Evolutionary conservation across 148 eudicot genomes (phyloP), one percentile per base, ranked within the genome.

Genomic region (Polygonum maritimum): DNA sequence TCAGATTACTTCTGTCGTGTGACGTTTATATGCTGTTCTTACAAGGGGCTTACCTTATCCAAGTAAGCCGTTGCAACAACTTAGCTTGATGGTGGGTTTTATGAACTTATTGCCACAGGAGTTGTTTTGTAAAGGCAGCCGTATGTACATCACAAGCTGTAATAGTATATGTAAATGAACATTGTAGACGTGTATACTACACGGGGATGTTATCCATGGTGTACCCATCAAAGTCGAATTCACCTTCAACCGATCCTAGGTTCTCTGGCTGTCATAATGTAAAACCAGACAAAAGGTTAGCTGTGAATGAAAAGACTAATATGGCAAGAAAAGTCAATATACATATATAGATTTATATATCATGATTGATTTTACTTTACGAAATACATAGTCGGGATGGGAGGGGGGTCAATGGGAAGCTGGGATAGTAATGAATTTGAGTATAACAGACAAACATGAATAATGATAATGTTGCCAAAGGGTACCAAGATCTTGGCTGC

Each of bases 211-310:
- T 85, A 77, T 87, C 96, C 79, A 88, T 52, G 55, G 81, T 70
- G 80, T 80, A 88, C 40, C 94, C 93, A 63, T 91, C 94, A 69
- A 88, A 86, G 60, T 87, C 87, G 74, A 82, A 91, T 21, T 91
- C 98, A 49, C 80, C 85, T 73, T 79, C 78, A 18, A 76, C 84
- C 4, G 82, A 26, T 33, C 81, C 91, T 41, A 89, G 48, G 74
- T 81, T 92, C 84, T 89, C 94, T 88, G 88, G 94, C 81, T 78
- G 75, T 12, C 82, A 78, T 76, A 35, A 35, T 67, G 71, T 16
- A 15, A 67, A 62, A 62, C 38, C 36, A 60, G 4, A 60, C n/a
- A 6, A 44, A 44, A 9, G 16, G 57, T 57, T 19, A 57, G 63
- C 63, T 57, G 3, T 57, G 22, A 3, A 55, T 49, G 54, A 67